Percentiles rank a stretch among this genome's conserved stretches.
phyloP scores from a whole-genome alignment of 2,329 filamentous ascomycete genomes.

The Pleomassaria siparia region DNA sequence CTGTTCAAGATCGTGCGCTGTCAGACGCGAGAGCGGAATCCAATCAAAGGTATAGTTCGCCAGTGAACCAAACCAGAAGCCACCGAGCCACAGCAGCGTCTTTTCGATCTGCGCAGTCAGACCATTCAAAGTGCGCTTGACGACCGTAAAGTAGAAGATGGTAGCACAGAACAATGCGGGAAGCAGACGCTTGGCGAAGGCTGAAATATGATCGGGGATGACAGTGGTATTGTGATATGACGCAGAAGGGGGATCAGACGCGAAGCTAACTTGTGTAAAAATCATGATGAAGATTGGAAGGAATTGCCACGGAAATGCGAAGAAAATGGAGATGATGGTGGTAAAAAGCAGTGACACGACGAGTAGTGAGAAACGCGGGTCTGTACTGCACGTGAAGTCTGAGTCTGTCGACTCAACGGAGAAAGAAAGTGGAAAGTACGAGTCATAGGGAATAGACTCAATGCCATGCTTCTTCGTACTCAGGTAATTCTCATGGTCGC shows the following conservation, averaged over 20 bases:
- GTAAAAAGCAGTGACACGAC: slow-evolving; percentile 36
- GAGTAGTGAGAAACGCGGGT: slow-evolving; percentile 37
- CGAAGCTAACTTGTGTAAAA: slow-evolving; percentile 40
- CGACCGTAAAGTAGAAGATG: slow-evolving; percentile 29
- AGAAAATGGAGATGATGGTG: slow-evolving; percentile 31
- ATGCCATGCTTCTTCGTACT: slow-evolving; percentile 51
- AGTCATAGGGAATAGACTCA: slow-evolving; percentile 32
- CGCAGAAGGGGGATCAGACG: slow-evolving; percentile 38
- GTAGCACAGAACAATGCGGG: slow-evolving; percentile 34
- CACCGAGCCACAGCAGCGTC: slow-evolving; percentile 40
- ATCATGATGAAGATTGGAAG: slow-evolving; percentile 34
- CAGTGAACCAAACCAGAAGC: slow-evolving; percentile 38
- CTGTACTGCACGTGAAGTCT: slow-evolving; percentile 33
- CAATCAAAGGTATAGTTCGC: slow-evolving; percentile 36
- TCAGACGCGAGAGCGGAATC: slow-evolving; percentile 40
- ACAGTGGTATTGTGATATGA: slow-evolving; percentile 9
- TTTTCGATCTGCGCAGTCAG: slow-evolving; percentile 41
- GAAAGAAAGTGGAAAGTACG: slow-evolving; percentile 39
- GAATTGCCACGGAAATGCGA: slow-evolving; percentile 32
- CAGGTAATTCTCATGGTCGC: slow-evolving; percentile 64
- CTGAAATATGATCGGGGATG: slow-evolving; percentile 34
- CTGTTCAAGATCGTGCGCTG: slow-evolving; percentile 38
- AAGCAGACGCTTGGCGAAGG: slow-evolving; percentile 33
- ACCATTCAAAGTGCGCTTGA: slow-evolving; percentile 28
- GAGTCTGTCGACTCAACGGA: slow-evolving; percentile 20